Evolutionary conservation across 208 protist species (phyloP), one percentile per base, ranked within the genome.

Genomic region (Tritrichomonas musculus): DNA sequence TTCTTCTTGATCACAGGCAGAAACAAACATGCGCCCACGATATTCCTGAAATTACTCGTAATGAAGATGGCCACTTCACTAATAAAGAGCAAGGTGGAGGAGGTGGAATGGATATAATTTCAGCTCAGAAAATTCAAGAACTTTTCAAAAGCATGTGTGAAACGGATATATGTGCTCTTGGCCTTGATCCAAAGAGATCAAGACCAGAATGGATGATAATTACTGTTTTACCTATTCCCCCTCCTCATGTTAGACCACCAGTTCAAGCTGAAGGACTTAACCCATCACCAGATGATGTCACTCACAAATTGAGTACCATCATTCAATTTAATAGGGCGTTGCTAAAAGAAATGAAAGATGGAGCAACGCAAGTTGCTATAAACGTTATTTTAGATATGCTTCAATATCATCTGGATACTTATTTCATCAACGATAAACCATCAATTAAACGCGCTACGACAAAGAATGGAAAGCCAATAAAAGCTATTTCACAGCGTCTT

Each of bases 401-500:
- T 69, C 98, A 99, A 95, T 99, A 98, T 94, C 96, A 98, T 96
- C 95, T 99, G 30, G 98, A 98, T 1, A 99, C 98, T 8, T 97
- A 98, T 93, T 97, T 99, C 47, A 97, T 99, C 95, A 99, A 99
- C 95, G 97, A 98, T 92, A 97, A 98, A 36, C 98, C 98, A 2
- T 98, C 97, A 93, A 96, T 98, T 92, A 96, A 97, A 82, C 96
- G 94, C 53, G 92, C 96, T 13, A 96, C 92, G 44, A 94, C 92
- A 33, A 93, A 96, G 92, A 97, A 97, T 92, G 97, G 96, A 30
- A 97, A 98, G 92, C 97, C 98, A 88, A 94, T 99, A 33, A 99
- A 99, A 96, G 97, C 97, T 27, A 98, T 99, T 72, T 96, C 96
- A 92, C 97, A 99, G 95, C 96, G 99, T 36, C 95, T 99, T 20